Base-by-base conservation (phyloP, 73 alveolate species). In the Paramecium biaurelia region DNA sequence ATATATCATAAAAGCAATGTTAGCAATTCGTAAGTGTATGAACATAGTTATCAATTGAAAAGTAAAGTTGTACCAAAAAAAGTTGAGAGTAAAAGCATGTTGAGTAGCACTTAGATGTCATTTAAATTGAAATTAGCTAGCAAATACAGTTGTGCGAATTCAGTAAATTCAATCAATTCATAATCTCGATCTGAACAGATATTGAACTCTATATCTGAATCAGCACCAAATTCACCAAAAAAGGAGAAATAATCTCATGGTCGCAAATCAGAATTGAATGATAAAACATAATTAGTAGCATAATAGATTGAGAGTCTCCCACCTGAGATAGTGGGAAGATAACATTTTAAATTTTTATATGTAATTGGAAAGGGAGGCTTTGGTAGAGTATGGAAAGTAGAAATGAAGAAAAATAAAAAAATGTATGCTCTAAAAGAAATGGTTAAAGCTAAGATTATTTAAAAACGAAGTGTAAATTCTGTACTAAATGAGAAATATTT, bases 401-500 rank as follows among this genome's bases (percentile, higher is more conserved):
- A 79, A 79, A 38, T 79, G 76, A 79, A 79, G 47, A 95, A 94
- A 92, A 90, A 76, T 53, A 95, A 95, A 70, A 86, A 94, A 57
- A 72, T 59, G 14, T 89, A 23, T 30, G 94, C 94, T 11, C 12
- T 89, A 53, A 89, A 89, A 49, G 94, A 89, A 49, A 89, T 89
- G 94, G 34, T 85, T 11, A 89, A 89, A 43, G 85, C 94, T 32
- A 89, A 89, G 90, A 93, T 97, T 23, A 95, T 95, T 10, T 94
- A 94, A 18, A 95, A 93, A 90, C 96, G 97, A 70, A 90, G 98
- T 34, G 99, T 97, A 57, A 96, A 95, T 43, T 95, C 99, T 12
- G 98, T 98, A 28, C 76, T 96, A 93, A 96, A 97, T 92, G 99
- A 98, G 92, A 93, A 98, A 92, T 92, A 96, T 87, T 92, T 97